phyloP scores from a whole-genome alignment of 1,284 basidiomycete genomes.

The Stygiomarasmius scandens region DNA sequence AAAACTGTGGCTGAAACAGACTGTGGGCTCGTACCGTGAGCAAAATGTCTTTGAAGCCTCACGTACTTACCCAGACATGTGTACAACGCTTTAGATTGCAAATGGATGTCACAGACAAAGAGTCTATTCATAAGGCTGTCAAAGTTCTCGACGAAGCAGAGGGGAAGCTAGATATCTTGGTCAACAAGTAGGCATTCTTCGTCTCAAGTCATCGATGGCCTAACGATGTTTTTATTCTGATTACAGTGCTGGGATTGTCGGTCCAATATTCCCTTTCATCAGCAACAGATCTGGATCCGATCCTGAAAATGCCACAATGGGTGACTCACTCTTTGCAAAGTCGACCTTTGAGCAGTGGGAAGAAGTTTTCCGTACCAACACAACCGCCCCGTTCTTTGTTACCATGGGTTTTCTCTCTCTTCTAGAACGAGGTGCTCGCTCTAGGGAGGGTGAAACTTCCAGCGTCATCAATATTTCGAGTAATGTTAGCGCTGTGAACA shows the following conservation, averaged over 20 bases:
- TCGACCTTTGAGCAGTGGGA: constrained; percentile 30
- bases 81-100: constrained; percentile 10
- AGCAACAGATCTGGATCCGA: neutral
- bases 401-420: constrained; percentile 35
- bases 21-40: too few species aligned
- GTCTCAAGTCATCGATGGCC: too few species aligned
- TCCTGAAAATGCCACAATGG: neutral
- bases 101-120: constrained; percentile 14
- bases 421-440: constrained; percentile 29
- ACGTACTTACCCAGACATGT: too few species aligned
- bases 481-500: constrained; percentile 25
- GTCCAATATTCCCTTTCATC: too few species aligned
- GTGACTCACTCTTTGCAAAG: neutral
- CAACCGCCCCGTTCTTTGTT: constrained; percentile 33
- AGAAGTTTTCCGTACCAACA: constrained; percentile 25
- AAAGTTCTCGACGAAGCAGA: constrained; percentile 25
- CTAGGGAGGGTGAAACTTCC: constrained; percentile 20
- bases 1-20: too few species aligned
- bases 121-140: constrained; percentile 27
- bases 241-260: neutral
- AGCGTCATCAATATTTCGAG: constrained; percentile 37
- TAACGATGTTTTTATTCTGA: too few species aligned
- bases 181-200: constrained; percentile 34
- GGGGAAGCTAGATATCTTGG: constrained; percentile 34
- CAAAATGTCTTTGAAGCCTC: too few species aligned